phyloP scores from a whole-genome alignment of 805 yeast genomes.

The Tetrapisispora fleetii region DNA sequence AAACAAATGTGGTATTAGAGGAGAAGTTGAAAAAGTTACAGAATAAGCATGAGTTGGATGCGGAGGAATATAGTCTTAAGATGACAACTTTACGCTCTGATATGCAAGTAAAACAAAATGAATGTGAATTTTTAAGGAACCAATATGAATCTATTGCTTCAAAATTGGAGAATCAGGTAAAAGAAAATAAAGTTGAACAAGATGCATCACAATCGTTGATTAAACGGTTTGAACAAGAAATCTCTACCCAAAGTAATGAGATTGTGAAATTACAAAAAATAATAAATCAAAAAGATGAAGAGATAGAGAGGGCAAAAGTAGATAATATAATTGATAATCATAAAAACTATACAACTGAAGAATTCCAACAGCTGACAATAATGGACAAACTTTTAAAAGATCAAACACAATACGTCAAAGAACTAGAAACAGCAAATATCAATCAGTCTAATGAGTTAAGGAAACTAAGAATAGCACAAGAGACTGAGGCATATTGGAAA shows the following conservation, averaged over 20 bases:
- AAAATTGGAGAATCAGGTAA: conserved; percentile 9
- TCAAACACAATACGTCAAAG: conserved; percentile 37
- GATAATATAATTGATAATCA: conserved; percentile 31
- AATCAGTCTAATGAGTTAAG: conserved; percentile 44
- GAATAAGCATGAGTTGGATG: conserved; percentile 14
- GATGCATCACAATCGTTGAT: conserved; percentile 14
- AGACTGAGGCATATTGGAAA: conserved; percentile 20
- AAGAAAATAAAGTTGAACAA: conserved; percentile 11
- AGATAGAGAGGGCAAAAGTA: conserved; percentile 21
- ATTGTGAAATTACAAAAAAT: conserved; percentile 15
- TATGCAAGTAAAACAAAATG: conserved; percentile 19
- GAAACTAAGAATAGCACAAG: conserved; percentile 30
- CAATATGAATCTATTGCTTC: conserved; percentile 23
- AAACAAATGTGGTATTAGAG: conserved; percentile 20
- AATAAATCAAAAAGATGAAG: conserved; percentile 18
- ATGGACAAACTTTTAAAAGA: conserved; percentile 31
- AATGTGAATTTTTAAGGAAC: conserved; percentile 31
- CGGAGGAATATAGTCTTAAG: conserved; percentile 15
- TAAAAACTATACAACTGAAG: conserved; percentile 25
- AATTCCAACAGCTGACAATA: conserved; percentile 25
- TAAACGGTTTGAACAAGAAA: conserved; percentile 19
- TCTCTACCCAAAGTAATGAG: conserved; percentile 15
- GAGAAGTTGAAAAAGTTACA: conserved; percentile 14
- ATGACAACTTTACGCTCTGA: conserved; percentile 32
- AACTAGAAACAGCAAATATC: conserved; percentile 43